phyloP scores from a whole-genome alignment of 257 asterid species.

The Ophiorrhiza pumila region DNA sequence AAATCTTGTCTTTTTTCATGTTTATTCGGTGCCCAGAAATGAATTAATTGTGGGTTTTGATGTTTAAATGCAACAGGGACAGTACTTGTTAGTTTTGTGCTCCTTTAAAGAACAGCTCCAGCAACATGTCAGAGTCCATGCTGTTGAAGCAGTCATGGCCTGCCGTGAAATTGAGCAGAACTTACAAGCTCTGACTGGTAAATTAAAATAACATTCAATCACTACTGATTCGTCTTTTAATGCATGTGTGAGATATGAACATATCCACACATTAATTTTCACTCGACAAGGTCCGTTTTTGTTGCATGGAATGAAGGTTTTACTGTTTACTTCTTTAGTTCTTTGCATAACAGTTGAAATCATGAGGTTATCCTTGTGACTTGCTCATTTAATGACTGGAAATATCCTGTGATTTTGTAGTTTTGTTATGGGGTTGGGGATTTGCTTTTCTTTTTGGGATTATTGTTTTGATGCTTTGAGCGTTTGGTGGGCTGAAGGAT shows the following conservation, averaged over 20 bases:
- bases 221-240: background rate
- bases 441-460: constrained; percentile 12
- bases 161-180: constrained; percentile 94
- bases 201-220: background rate
- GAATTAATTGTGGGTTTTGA: background rate
- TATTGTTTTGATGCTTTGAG: constrained; percentile 32
- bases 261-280: background rate
- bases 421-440: background rate
- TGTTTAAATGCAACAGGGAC: constrained; percentile 50
- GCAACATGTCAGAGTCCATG: constrained; percentile 97
- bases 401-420: constrained; percentile 2
- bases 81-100: constrained; percentile 77
- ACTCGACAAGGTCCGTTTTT: background rate
- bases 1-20: background rate
- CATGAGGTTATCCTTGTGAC: background rate
- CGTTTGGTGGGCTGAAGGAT: constrained; percentile 40
- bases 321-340: background rate
- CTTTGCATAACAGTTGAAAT: background rate
- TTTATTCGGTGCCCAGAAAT: background rate
- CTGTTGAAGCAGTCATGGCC: constrained; percentile 99
- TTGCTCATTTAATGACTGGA: constrained; percentile 6
- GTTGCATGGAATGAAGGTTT: constrained; percentile 12
- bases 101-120: constrained; percentile 94
- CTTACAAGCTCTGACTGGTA: constrained; percentile 85
- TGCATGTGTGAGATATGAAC: constrained; percentile 6